Evolutionary conservation across 352 stramenopile genomes (phyloP).

Genomic region (Pythium apleroticum): DNA sequence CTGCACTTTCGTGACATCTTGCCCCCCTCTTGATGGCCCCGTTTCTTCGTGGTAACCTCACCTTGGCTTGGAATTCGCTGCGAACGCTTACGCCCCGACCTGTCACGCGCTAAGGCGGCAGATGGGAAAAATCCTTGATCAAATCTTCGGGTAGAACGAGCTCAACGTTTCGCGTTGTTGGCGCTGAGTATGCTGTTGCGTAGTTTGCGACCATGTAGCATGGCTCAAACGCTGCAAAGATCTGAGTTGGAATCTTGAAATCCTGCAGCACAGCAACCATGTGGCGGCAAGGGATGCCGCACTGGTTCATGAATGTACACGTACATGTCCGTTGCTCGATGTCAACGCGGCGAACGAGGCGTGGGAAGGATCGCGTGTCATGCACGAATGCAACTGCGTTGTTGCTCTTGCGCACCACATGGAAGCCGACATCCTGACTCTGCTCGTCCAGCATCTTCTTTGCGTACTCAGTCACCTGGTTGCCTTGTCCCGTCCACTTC

Average conservation of each 20-base stretch:
- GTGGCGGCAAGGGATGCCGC: slow-evolving; percentile 1
- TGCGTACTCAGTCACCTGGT: slow-evolving; percentile 15
- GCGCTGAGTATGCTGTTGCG: background rate
- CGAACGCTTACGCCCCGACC: too few species aligned
- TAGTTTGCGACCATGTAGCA: background rate
- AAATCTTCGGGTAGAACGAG: too few species aligned
- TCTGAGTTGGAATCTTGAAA: background rate
- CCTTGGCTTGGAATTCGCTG: too few species aligned
- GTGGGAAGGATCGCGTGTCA: background rate
- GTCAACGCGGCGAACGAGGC: background rate
- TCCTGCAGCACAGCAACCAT: background rate
- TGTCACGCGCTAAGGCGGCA: too few species aligned
- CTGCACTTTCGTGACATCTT: background rate
- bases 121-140: too few species aligned
- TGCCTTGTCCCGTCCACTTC: slow-evolving; percentile 7
- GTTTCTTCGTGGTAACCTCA: background rate
- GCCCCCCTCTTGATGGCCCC: background rate
- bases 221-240: background rate
- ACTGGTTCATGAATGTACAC: slow-evolving; percentile 4
- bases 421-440: background rate
- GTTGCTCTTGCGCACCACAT: background rate
- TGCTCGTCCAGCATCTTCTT: slow-evolving; percentile 9
- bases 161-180: background rate
- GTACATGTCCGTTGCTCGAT: background rate
- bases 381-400: slow-evolving; percentile 1